Evolutionary conservation across 225 moss, liverwort and hornwort species (phyloP), one percentile per base, ranked within the genome.

Genomic region (Physcomitrium patens): DNA sequence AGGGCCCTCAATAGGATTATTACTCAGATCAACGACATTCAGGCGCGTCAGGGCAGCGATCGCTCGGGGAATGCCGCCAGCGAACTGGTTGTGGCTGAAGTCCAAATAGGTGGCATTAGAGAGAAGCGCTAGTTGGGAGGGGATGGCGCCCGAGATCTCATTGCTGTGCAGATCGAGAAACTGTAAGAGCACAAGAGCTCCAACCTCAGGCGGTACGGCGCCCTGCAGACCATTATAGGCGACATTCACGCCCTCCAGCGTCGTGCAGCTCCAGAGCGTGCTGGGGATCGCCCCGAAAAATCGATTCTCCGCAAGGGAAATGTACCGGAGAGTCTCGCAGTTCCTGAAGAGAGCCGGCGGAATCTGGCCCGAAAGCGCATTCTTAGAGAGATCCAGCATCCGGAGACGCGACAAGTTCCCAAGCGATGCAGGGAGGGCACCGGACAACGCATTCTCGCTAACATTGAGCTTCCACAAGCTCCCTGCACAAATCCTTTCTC

Each of bases 401-500:
- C 83, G 84, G 57, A 95, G 63, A 6, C 80, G 83, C 23, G 78
- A 58, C 72, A 95, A 68, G 31, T 58, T 53, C 8, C 88, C 89
- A 3, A 95, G 63, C 47, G 85, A 74, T 3, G 53, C 84, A 0
- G 96, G 91, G 7, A 96, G 51, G 2, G 69, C 24, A 9, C 93
- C 96, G 1, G 83, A 70, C 67, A 96, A 72, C 2, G 37, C 79
- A 83, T 96, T 96, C 22, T 76, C 82, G 48, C 96, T 94, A 61
- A 96, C 76, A 62, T 96, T 92, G 15, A 96, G 77, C 85, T 96
- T 89, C 72, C 82, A 86, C 43, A 96, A 68, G 17, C 79, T 77
- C 66, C 28, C 91, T 84, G 83, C 78, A 77, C 52, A 69, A 9
- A 46, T 12, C 15, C 12, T n/a, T 1, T 37, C 7, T 37, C 31